These are phyloP conservation scores for Melastoma malabathricum DNA, from an alignment of 345 rosid genomes.

Conservation along the genomic window DNA sequence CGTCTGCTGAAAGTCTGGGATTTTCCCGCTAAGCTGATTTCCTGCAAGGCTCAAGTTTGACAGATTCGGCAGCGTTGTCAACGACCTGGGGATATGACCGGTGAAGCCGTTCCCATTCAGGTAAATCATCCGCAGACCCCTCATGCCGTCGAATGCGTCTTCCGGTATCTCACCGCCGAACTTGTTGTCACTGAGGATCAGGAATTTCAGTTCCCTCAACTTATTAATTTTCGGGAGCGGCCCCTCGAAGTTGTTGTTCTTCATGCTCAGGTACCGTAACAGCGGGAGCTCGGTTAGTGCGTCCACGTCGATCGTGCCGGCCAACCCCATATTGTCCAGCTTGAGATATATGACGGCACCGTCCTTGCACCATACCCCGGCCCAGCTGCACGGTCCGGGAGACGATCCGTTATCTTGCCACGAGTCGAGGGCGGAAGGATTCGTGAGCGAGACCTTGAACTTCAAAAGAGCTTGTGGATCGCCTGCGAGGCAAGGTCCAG, in stretches of 20 bases:
- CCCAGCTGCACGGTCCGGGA: constrained; percentile 45
- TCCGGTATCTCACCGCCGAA: constrained; percentile 43
- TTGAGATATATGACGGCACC: constrained; percentile 41
- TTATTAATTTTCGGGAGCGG: constrained; percentile 41
- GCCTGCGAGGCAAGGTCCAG: too few species aligned
- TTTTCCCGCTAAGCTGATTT: constrained; percentile 41
- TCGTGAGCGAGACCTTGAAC: too few species aligned
- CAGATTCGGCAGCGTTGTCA: constrained; percentile 35
- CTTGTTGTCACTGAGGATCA: constrained; percentile 45
- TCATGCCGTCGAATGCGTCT: constrained; percentile 49
- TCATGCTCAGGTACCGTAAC: constrained; percentile 48
- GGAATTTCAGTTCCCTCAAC: constrained; percentile 33
- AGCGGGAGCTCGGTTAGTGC: constrained; percentile 20
- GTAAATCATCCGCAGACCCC: constrained; percentile 40
- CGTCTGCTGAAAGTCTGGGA: constrained; percentile 39
- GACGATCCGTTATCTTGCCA: neutral
- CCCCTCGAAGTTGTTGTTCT: constrained; percentile 45
- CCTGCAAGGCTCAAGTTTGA: constrained; percentile 42
- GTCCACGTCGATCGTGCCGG: constrained; percentile 34
- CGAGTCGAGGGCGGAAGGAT: too few species aligned
- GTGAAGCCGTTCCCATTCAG: constrained; percentile 34
- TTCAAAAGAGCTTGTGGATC: too few species aligned
- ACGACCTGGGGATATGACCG: constrained; percentile 54
- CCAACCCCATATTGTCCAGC: constrained; percentile 46
- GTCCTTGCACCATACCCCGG: constrained; percentile 35